Percentiles rank a stretch among this genome's conserved stretches.
phyloP scores from a whole-genome alignment of 148 eudicot genomes.

The Tetragonia tetragonoides region DNA sequence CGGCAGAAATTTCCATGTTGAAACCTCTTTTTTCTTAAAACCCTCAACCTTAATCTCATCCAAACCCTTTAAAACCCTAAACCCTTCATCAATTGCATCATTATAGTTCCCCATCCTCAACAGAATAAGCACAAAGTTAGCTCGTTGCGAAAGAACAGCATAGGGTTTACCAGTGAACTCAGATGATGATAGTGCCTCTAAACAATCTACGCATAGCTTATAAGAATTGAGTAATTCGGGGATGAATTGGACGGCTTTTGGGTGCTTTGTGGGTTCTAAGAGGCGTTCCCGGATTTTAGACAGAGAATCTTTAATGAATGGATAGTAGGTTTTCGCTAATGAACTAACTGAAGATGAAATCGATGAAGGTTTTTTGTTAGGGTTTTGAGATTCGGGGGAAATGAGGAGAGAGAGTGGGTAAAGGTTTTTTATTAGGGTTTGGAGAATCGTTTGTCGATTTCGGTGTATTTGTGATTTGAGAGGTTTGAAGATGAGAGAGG shows the following conservation, averaged over 20 bases:
- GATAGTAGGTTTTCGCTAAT: slow-evolving; percentile 52
- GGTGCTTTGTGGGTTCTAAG: slow-evolving; percentile 45
- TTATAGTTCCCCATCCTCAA: slow-evolving; percentile 47
- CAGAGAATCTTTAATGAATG: slow-evolving; percentile 46
- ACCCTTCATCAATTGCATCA: slow-evolving; percentile 54
- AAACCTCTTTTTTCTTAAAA: slow-evolving; percentile 11
- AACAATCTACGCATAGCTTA: slow-evolving; percentile 50
- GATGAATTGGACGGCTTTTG: slow-evolving; percentile 12
- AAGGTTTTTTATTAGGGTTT: too few species aligned
- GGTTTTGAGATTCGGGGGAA: slow-evolving; percentile 26
- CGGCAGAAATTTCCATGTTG: slow-evolving; percentile 36
- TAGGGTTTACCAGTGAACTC: slow-evolving; percentile 55
- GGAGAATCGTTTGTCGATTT: slow-evolving; percentile 38
- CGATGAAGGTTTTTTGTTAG: slow-evolving; percentile 34
- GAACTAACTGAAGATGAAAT: slow-evolving; percentile 36
- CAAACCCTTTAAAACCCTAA: slow-evolving; percentile 48
- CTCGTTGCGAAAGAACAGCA: slow-evolving; percentile 50
- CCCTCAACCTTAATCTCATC: slow-evolving; percentile 28
- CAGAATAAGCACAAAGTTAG: slow-evolving; percentile 54
- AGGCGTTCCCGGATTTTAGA: slow-evolving; percentile 65
- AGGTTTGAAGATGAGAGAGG: slow-evolving; percentile 44
- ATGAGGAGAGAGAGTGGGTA: slow-evolving; percentile 38
- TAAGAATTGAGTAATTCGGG: slow-evolving; percentile 41
- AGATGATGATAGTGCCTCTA: slow-evolving; percentile 41
- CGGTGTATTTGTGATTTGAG: slow-evolving; percentile 41